These are phyloP conservation scores for Cenchrus fungigraminus DNA, from an alignment of 176 grass and related monocot genomes.

Conservation along the genomic window DNA sequence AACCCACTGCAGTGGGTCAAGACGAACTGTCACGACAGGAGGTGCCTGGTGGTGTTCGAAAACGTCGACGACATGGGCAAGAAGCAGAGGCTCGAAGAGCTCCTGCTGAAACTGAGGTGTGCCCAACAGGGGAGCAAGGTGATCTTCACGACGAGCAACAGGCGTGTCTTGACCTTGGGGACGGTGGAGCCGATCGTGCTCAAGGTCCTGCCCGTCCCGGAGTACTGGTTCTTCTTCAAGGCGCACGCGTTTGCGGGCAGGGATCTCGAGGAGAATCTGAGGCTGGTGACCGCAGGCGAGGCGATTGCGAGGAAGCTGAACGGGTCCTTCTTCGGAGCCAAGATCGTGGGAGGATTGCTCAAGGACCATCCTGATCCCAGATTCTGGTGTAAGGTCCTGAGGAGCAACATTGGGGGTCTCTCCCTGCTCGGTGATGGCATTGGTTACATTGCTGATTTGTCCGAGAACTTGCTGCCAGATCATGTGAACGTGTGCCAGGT, in stretches of 20 bases:
- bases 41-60: constrained; percentile 30
- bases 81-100: constrained; percentile 12
- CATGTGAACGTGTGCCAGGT: not conserved
- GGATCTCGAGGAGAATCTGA: constrained; percentile 14
- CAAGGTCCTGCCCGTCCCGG: not conserved
- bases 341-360: not conserved
- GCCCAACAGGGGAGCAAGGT: constrained; percentile 31
- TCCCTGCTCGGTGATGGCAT: constrained; percentile 23
- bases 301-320: not conserved
- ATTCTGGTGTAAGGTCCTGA: constrained; percentile 21
- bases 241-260: not conserved
- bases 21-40: not conserved
- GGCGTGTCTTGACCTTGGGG: not conserved
- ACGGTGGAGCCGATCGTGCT: not conserved
- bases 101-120: not conserved
- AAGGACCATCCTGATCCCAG: not conserved
- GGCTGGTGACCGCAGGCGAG: not conserved
- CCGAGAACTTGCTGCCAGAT: constrained; percentile 17
- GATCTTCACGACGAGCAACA: not conserved
- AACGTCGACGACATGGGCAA: constrained; percentile 4
- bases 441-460: constrained; percentile 18
- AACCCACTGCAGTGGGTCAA: not conserved
- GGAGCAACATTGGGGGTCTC: constrained; percentile 9
- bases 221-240: constrained; percentile 52
- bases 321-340: constrained; percentile 1